phyloP scores from a whole-genome alignment of 169 alveolate species.

The Theileria annulata region DNA sequence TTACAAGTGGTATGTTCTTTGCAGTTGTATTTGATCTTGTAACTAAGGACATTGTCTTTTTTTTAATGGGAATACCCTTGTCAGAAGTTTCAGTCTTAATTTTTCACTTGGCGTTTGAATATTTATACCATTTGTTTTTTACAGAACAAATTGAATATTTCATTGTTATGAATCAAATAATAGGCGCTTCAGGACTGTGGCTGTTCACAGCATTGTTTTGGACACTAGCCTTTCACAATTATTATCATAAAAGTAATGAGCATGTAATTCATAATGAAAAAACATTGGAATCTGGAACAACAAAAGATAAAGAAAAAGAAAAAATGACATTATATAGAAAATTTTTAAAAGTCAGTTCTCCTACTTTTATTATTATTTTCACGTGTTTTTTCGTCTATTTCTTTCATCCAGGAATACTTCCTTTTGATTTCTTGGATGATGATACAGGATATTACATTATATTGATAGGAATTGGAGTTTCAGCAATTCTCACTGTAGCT shows the following conservation, averaged over 20 bases:
- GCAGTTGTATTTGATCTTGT: conserved; percentile 1
- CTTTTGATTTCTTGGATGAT: conserved; percentile 16
- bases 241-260: not conserved
- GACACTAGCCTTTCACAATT: conserved; percentile 17
- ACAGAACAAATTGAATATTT: not conserved
- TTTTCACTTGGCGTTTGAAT: conserved; percentile 12
- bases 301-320: not conserved
- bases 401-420: conserved; percentile 32
- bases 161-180: conserved; percentile 20
- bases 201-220: conserved; percentile 26
- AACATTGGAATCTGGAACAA: not conserved
- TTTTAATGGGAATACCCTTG: conserved; percentile 18
- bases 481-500: conserved; percentile 6
- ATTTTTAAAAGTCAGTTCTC: conserved; percentile 1
- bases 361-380: conserved; percentile 15
- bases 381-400: not conserved
- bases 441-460: conserved; percentile 20
- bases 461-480: conserved; percentile 3
- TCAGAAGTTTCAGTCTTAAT: conserved; percentile 9
- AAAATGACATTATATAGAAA: not conserved
- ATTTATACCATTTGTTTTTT: not conserved
- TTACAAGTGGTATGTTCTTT: conserved; percentile 4
- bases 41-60: conserved; percentile 18
- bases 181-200: not conserved
- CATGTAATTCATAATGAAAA: not conserved